These are phyloP conservation scores for Yamadazyma kanchanaburiensis DNA, from an alignment of 1,139 yeast species.

Conservation along the genomic window DNA sequence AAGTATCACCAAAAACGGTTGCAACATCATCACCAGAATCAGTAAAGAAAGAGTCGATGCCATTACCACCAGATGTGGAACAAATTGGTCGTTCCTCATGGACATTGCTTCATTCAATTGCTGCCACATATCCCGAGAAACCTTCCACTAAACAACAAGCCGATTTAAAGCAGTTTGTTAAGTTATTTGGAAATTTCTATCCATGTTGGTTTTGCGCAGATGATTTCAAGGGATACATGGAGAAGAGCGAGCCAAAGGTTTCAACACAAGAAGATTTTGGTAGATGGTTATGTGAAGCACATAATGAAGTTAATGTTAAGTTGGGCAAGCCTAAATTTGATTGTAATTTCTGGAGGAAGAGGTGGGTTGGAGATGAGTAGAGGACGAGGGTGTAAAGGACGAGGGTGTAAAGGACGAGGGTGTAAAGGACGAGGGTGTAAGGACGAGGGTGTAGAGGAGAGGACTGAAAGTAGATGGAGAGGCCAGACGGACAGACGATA, in stretches of 20 bases:
- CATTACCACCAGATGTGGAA: slow-evolving; percentile 86
- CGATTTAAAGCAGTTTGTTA: slow-evolving; percentile 69
- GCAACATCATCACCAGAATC: slow-evolving; percentile 9
- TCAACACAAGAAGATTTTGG: slow-evolving; percentile 77
- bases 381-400: too few species aligned
- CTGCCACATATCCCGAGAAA: slow-evolving; percentile 79
- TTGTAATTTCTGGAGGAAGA: slow-evolving; percentile 83
- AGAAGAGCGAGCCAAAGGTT: slow-evolving; percentile 61
- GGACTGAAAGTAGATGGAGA: slow-evolving; percentile 23
- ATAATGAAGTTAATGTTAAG: slow-evolving; percentile 82
- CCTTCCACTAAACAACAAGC: slow-evolving; percentile 62
- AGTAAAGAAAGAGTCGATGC: slow-evolving; percentile 25
- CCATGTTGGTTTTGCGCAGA: slow-evolving; percentile 96
- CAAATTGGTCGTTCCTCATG: slow-evolving; percentile 83
- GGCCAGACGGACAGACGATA: slow-evolving; percentile 2
- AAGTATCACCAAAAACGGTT: slow-evolving; percentile 5
- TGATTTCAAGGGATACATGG: slow-evolving; percentile 69
- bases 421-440: too few species aligned
- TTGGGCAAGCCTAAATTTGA: slow-evolving; percentile 83
- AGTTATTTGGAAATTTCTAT: slow-evolving; percentile 72
- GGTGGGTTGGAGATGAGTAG: too few species aligned
- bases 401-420: too few species aligned
- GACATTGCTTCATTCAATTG: slow-evolving; percentile 88
- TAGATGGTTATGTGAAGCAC: slow-evolving; percentile 92
- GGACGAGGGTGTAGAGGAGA: too few species aligned